Evolutionary conservation across 148 eudicot genomes (phyloP), one percentile per base, ranked within the genome.

Genomic region (Fallopia convolvulus): DNA sequence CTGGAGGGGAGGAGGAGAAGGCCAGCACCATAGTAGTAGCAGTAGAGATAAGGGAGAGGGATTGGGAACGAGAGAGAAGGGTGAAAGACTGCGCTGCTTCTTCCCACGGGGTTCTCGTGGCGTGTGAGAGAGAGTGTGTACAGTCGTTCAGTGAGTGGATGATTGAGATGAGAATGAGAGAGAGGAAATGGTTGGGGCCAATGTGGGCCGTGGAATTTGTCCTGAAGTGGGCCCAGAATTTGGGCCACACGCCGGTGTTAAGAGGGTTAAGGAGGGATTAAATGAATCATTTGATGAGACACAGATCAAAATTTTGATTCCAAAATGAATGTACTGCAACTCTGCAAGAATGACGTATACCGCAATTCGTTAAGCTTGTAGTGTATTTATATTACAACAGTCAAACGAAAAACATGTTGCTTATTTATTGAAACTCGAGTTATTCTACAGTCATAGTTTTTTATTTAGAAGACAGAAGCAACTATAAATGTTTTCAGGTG

Each of bases 41-140:
- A 73, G 75, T 21, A 36, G 33, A 42, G 75, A 46, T 73, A 73
- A 48, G 77, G 48, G 52, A 84, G 74, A 76, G 44, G 30, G 63
- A 60, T 46, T 23, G 55, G 32, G 79, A 36, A 76, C 58, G 81
- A 33, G 71, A 55, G 46, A 72, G n/a, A 8, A 6, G 72, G 36
- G 44, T 68, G 72, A 39, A 68, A 63, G 70, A 68, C 72, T 68
- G 72, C 72, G 42, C 44, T 68, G 44, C 44, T 68, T 6, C 72
- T 39, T 39, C 15, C 44, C 72, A 68, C 72, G 72, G 72, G 46
- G 72, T 68, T 68, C 72, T 68, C 72, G 72, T 68, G 46, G 70
- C 36, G 39, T 10, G 39, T 26, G 68, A 26, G 39, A 33, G 72
- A 14, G 72, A 11, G 70, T 30, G 72, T 8, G 70, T 10, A 18